Percentiles rank a stretch among this genome's conserved stretches.
Conservation (phyloP, 2,329 filamentous ascomycete genomes). For the Colletotrichum aenigma region DNA sequence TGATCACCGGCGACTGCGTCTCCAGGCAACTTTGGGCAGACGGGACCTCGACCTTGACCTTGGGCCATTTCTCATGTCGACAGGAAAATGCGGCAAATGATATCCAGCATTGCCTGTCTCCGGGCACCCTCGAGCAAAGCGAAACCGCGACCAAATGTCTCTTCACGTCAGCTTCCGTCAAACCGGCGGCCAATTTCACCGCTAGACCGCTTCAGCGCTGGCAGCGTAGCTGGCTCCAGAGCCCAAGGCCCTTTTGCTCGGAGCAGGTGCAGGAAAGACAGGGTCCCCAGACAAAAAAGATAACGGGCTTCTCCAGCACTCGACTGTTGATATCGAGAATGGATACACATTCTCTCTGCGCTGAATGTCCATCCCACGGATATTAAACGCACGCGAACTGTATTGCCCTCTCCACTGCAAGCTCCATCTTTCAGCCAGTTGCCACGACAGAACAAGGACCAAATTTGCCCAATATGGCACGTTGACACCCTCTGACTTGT, state of each 20-base stretch:
- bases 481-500: not conserved
- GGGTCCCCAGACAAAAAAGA: constrained; percentile 4
- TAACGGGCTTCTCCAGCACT: constrained; percentile 1
- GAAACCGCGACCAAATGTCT: not conserved
- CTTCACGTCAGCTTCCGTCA: not conserved
- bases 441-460: not conserved
- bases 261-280: not conserved
- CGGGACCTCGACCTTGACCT: not conserved
- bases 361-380: not conserved
- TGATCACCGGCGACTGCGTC: not conserved
- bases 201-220: not conserved
- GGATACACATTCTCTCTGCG: not conserved
- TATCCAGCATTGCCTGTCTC: not conserved
- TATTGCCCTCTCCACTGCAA: not conserved
- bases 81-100: not conserved
- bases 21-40: not conserved
- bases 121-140: not conserved
- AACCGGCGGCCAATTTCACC: not conserved
- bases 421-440: constrained; percentile 1
- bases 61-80: not conserved
- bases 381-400: constrained; percentile 15
- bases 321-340: constrained; percentile 6
- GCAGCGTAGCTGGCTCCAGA: not conserved
- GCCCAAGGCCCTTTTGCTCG: not conserved
- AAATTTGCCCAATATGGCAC: not conserved